Evolutionary conservation across 148 eudicot species (phyloP).

Genomic region (Bassia scoparia): DNA sequence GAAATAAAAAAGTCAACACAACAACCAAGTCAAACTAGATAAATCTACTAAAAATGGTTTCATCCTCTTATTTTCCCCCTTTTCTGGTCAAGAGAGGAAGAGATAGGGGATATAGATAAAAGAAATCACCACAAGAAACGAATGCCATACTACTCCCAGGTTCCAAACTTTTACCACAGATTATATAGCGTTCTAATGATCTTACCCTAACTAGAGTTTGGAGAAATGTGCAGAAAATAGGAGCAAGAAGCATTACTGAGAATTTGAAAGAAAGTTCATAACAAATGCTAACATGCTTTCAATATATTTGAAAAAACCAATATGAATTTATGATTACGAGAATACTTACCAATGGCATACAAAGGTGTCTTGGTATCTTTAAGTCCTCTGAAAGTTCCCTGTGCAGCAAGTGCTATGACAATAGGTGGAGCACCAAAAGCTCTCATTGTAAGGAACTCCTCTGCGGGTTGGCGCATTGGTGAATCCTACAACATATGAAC

Average conservation of each 20-base stretch:
- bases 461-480: conserved; percentile 86
- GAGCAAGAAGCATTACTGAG: neutral
- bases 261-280: neutral
- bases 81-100: neutral
- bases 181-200: neutral
- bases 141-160: neutral
- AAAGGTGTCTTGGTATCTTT: conserved; percentile 94
- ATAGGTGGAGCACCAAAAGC: conserved; percentile 95
- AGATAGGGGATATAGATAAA: neutral
- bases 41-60: neutral
- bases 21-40: neutral
- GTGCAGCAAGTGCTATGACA: conserved; percentile 91
- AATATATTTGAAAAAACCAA: neutral
- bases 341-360: conserved; percentile 84
- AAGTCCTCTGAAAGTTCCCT: conserved; percentile 90
- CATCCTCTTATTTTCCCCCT: neutral
- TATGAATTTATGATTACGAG: neutral
- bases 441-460: conserved; percentile 67
- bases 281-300: neutral
- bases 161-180: neutral
- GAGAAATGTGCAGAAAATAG: neutral
- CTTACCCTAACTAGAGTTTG: neutral
- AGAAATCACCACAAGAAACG: neutral
- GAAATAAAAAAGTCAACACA: neutral
- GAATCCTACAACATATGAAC: conserved; percentile 60